phyloP scores from a whole-genome alignment of 805 yeast species.

The Wickerhamomyces xylosicus region DNA sequence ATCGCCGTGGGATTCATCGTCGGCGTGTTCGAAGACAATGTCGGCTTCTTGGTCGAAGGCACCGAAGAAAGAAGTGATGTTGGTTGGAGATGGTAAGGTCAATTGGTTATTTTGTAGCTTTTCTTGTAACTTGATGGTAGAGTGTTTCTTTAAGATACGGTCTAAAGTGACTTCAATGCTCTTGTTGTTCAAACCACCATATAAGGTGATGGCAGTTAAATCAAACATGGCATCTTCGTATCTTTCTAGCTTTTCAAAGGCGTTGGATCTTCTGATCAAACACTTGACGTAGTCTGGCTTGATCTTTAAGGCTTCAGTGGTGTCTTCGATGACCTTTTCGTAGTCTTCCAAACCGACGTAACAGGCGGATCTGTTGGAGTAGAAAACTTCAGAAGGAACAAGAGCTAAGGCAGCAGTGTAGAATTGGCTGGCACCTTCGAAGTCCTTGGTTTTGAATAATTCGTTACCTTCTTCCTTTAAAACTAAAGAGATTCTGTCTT shows the following conservation, averaged over 20 bases:
- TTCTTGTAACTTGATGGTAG: conserved; percentile 61
- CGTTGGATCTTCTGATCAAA: conserved; percentile 84
- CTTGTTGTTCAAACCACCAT: conserved; percentile 74
- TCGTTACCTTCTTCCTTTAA: conserved; percentile 88
- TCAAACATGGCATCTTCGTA: conserved; percentile 86
- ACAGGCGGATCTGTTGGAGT: conserved; percentile 95
- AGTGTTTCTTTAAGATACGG: conserved; percentile 72
- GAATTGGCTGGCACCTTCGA: conserved; percentile 64
- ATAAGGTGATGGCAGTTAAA: conserved; percentile 77
- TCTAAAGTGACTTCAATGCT: conserved; percentile 75
- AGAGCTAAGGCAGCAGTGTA: conserved; percentile 71
- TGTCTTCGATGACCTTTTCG: conserved; percentile 80
- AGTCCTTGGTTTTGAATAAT: conserved; percentile 60
- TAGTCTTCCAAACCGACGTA: conserved; percentile 72
- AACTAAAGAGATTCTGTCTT: conserved; percentile 55
- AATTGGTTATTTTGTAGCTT: conserved; percentile 28
- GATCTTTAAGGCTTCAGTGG: conserved; percentile 74
- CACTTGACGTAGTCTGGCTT: conserved; percentile 91
- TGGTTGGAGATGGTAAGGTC: conserved; percentile 72
- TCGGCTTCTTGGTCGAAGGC: conserved; percentile 59
- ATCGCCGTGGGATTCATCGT: conserved; percentile 43
- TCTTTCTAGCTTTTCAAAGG: conserved; percentile 72
- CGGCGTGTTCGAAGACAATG: conserved; percentile 30
- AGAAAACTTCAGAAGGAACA: conserved; percentile 78
- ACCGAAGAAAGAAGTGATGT: conserved; percentile 77